These are phyloP conservation scores for Calonectria pseudoturangicola DNA, from an alignment of 2,329 filamentous ascomycete genomes.

Conservation along the genomic window DNA sequence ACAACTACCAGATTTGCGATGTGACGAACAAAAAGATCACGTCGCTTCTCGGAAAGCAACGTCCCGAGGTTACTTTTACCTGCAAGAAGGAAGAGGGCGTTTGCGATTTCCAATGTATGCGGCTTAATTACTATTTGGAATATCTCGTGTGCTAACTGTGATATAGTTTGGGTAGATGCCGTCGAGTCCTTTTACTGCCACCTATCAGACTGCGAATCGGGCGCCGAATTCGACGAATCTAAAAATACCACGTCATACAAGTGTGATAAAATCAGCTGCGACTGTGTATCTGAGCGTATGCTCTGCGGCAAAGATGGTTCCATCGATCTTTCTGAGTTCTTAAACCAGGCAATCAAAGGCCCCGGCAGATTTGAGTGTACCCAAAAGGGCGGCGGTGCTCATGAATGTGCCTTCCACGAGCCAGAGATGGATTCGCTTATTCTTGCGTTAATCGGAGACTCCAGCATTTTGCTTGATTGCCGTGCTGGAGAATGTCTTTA, in stretches of 20 bases:
- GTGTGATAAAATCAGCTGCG: slow-evolving; percentile 89
- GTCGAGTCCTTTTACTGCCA: slow-evolving; percentile 97
- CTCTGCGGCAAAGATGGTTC: slow-evolving; percentile 94
- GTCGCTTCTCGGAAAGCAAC: slow-evolving; percentile 87
- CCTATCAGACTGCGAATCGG: slow-evolving; percentile 86
- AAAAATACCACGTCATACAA: slow-evolving; percentile 90
- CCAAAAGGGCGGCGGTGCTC: slow-evolving; percentile 76
- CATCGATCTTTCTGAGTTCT: slow-evolving; percentile 92
- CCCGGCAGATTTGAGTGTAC: slow-evolving; percentile 89
- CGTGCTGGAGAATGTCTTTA: slow-evolving; percentile 94
- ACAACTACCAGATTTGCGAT: slow-evolving; percentile 98
- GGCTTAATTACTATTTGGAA: not conserved
- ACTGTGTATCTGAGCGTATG: slow-evolving; percentile 93
- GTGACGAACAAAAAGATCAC: slow-evolving; percentile 97
- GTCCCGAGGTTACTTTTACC: slow-evolving; percentile 95
- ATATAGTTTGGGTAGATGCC: slow-evolving; percentile 92
- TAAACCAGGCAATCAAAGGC: slow-evolving; percentile 87
- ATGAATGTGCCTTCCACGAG: slow-evolving; percentile 89
- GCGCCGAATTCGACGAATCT: slow-evolving; percentile 78
- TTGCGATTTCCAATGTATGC: slow-evolving; percentile 95
- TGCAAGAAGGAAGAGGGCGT: slow-evolving; percentile 84
- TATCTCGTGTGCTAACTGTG: slow-evolving; percentile 36
- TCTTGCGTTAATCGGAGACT: slow-evolving; percentile 90
- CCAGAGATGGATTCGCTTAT: slow-evolving; percentile 95
- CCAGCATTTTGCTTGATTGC: slow-evolving; percentile 89